phyloP scores from a whole-genome alignment of 805 yeast species.

The Monosporozyma aquatica region DNA sequence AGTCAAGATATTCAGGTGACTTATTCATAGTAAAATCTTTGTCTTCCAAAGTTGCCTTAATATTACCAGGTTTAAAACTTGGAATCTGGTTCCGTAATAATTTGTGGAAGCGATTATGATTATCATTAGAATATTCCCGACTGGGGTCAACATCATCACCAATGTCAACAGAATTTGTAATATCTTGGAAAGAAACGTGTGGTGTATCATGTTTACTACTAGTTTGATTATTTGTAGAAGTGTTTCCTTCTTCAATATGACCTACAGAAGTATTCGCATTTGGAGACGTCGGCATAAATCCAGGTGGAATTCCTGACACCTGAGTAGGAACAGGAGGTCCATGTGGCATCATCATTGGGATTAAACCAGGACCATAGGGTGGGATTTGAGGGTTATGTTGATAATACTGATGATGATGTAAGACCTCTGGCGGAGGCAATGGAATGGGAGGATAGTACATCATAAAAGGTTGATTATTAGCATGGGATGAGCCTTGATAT shows the following conservation, averaged over 20 bases:
- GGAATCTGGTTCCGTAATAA: not conserved
- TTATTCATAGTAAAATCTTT: not conserved
- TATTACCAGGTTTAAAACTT: not conserved
- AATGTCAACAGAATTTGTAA: not conserved
- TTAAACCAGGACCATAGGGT: not conserved
- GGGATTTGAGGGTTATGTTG: not conserved
- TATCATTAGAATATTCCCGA: not conserved
- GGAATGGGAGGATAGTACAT: constrained; percentile 26
- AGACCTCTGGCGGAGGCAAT: constrained; percentile 4
- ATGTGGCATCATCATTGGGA: constrained; percentile 1
- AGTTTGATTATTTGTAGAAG: not conserved
- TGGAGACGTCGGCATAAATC: not conserved
- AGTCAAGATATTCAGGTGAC: not conserved
- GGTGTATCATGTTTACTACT: not conserved
- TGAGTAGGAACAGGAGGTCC: not conserved
- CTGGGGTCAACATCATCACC: not conserved
- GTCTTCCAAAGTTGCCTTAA: not conserved
- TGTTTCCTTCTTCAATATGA: not conserved
- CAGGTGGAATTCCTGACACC: not conserved
- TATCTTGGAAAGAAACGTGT: not conserved
- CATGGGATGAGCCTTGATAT: constrained; percentile 11
- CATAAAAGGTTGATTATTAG: constrained; percentile 20
- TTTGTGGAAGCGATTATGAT: not conserved
- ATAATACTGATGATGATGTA: not conserved
- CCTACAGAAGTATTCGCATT: not conserved